phyloP scores from a whole-genome alignment of 768 basidiomycete genomes.

The Chalciporus piperatus region DNA sequence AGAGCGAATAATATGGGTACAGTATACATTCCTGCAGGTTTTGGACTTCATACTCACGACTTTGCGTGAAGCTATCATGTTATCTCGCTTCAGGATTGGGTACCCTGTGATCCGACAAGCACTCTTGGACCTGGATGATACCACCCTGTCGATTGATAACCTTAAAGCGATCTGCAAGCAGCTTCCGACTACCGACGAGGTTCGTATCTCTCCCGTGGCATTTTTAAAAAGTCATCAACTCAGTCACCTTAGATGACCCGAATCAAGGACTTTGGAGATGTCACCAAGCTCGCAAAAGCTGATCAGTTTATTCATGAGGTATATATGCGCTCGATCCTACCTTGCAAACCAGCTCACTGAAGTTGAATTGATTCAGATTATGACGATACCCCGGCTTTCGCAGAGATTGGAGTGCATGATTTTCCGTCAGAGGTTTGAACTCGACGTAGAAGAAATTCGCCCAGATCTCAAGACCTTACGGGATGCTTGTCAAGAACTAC shows the following conservation, averaged over 20 bases:
- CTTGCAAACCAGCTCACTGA: conserved; percentile 3
- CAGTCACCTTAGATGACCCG: conserved; percentile 46
- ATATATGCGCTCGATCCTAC: conserved; percentile 5
- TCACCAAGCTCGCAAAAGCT: conserved; percentile 72
- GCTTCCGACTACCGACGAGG: conserved; percentile 82
- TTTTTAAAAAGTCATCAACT: neutral
- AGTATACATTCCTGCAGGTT: conserved; percentile 13
- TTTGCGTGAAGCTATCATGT: conserved; percentile 66
- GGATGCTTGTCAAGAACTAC: conserved; percentile 68
- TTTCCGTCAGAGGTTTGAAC: conserved; percentile 75
- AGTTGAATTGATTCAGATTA: conserved; percentile 49
- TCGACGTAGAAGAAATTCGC: conserved; percentile 79
- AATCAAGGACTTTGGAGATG: conserved; percentile 68
- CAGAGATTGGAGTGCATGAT: conserved; percentile 80
- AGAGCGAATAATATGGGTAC: conserved; percentile 82
- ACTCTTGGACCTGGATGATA: conserved; percentile 69
- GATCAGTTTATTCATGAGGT: conserved; percentile 85
- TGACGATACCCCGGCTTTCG: conserved; percentile 69
- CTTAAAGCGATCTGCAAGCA: conserved; percentile 72
- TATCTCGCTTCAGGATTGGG: conserved; percentile 68
- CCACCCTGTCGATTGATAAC: conserved; percentile 65
- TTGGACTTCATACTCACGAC: conserved; percentile 1
- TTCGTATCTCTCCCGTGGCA: conserved; percentile 24
- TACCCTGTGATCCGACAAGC: conserved; percentile 67
- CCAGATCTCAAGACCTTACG: conserved; percentile 77